phyloP scores from a whole-genome alignment of 2,329 filamentous ascomycete genomes.

The Blastomyces emzantsi region DNA sequence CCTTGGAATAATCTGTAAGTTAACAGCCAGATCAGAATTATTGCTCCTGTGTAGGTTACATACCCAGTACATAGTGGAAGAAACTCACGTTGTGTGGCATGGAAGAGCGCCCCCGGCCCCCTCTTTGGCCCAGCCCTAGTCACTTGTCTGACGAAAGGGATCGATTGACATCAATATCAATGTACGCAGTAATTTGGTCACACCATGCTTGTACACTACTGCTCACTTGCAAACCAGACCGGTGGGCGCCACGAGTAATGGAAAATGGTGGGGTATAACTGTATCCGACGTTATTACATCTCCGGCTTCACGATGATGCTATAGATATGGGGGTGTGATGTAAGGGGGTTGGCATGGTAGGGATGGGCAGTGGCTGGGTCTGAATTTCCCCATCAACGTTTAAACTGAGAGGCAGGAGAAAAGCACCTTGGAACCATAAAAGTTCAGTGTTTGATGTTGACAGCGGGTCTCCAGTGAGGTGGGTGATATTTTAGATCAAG shows the following conservation, averaged over 20 bases:
- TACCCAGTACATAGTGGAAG: no score
- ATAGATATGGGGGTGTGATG: neutral
- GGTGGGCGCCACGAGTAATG: neutral
- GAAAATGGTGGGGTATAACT: neutral
- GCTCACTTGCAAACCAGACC: neutral
- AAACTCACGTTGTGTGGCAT: no score
- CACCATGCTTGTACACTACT: neutral
- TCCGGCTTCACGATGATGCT: neutral
- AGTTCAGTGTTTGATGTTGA: no score
- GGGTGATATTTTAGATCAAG: neutral
- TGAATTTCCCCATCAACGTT: no score
- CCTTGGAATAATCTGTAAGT: no score
- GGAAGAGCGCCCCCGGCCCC: neutral
- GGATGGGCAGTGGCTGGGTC: no score
- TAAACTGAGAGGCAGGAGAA: no score
- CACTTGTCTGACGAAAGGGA: neutral
- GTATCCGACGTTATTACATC: neutral
- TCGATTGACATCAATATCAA: neutral
- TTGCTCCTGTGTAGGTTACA: no score
- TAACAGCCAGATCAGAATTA: no score
- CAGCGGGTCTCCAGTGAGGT: no score
- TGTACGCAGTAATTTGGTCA: no score
- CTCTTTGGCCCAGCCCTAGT: no score
- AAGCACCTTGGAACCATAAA: neutral
- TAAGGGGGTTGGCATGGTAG: neutral